phyloP scores from a whole-genome alignment of 2,329 filamentous ascomycete genomes.

The Colletotrichum salicis region DNA sequence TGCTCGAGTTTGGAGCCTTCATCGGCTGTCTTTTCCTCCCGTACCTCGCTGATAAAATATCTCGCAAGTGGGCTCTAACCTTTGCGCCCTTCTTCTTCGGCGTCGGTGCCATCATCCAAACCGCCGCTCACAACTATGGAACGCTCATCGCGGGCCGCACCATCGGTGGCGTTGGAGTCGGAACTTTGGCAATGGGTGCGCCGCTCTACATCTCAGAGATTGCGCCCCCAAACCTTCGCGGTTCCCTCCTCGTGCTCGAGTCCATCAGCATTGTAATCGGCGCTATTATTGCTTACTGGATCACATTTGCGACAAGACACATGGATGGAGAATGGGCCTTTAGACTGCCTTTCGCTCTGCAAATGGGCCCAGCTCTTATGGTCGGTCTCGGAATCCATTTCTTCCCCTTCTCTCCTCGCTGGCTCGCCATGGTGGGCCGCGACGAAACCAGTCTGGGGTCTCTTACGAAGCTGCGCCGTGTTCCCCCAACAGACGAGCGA shows the following conservation, averaged over 20 bases:
- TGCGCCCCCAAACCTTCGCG: conserved; percentile 50
- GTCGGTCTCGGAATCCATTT: conserved; percentile 55
- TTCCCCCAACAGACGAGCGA: conserved; percentile 53
- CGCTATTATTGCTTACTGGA: conserved; percentile 63
- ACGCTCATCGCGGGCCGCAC: conserved; percentile 42
- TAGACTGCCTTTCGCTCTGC: conserved; percentile 58
- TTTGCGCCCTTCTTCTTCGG: conserved; percentile 51
- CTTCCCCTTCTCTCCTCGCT: conserved; percentile 58
- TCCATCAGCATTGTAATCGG: conserved; percentile 62
- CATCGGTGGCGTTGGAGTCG: conserved; percentile 45
- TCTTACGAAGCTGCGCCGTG: conserved; percentile 51
- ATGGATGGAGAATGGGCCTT: conserved; percentile 55
- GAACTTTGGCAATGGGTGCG: conserved; percentile 43
- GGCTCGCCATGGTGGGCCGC: conserved; percentile 53
- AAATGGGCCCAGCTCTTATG: conserved; percentile 53
- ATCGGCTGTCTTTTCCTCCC: conserved; percentile 47
- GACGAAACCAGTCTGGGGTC: conserved; percentile 50
- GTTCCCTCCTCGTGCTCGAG: conserved; percentile 59
- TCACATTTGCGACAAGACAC: conserved; percentile 61
- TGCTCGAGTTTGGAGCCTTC: conserved; percentile 54
- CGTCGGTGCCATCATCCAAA: conserved; percentile 54
- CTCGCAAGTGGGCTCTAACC: conserved; percentile 54
- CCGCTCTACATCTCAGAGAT: conserved; percentile 47
- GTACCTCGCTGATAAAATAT: conserved; percentile 52
- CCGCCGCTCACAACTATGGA: conserved; percentile 41